These are phyloP conservation scores for Chaetomidium leptoderma DNA, from an alignment of 495 filamentous ascomycete genomes.

Conservation along the genomic window DNA sequence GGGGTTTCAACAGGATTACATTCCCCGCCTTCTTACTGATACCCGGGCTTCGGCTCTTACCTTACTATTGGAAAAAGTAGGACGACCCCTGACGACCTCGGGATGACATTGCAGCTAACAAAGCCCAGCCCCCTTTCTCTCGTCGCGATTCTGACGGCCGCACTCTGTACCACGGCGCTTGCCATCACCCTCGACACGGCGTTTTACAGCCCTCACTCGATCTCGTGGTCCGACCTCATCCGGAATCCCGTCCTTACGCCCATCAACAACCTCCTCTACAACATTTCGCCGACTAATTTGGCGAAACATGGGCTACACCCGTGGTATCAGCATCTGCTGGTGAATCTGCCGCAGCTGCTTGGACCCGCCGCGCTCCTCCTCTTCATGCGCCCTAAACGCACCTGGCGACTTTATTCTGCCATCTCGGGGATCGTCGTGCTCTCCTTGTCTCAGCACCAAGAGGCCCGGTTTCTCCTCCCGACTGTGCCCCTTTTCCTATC, in stretches of 20 bases:
- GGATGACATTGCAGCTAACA: constrained; percentile 24
- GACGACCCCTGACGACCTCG: constrained; percentile 22
- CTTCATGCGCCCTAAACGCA: constrained; percentile 51
- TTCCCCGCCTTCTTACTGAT: constrained; percentile 88
- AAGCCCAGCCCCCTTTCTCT: constrained; percentile 62
- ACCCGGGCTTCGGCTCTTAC: constrained; percentile 73
- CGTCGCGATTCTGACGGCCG: constrained; percentile 55
- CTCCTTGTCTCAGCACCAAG: constrained; percentile 86
- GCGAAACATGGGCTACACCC: constrained; percentile 89
- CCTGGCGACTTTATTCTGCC: constrained; percentile 67
- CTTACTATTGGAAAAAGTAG: constrained; percentile 78
- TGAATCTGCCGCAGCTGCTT: constrained; percentile 82
- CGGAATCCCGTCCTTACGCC: constrained; percentile 74
- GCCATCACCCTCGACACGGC: constrained; percentile 77
- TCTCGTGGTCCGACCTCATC: constrained; percentile 53
- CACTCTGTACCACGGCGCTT: constrained; percentile 57
- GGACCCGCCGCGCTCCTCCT: constrained; percentile 79
- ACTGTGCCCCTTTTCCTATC: constrained; percentile 83
- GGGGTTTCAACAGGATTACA: constrained; percentile 92
- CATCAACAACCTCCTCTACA: constrained; percentile 87
- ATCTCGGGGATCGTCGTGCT: constrained; percentile 74
- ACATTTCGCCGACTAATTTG: constrained; percentile 69
- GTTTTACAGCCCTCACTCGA: constrained; percentile 64
- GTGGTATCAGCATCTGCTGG: constrained; percentile 79
- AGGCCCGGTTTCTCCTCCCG: constrained; percentile 89